Base-by-base conservation (phyloP, 2,329 filamentous ascomycete species). In the Colletotrichum euphorbiae region DNA sequence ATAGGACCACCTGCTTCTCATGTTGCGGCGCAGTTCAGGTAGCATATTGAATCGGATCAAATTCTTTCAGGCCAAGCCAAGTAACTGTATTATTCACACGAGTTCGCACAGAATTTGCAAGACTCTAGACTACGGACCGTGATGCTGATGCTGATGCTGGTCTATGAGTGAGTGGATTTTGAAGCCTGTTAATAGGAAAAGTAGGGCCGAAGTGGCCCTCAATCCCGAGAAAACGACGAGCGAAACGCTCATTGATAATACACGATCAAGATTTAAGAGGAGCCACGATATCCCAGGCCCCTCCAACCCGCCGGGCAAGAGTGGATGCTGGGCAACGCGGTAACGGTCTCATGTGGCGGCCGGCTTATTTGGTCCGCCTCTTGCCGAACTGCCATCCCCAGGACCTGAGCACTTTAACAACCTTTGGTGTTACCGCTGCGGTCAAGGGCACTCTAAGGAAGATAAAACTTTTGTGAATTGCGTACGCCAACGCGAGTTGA, bases 361-460 rank as follows among this genome's bases (percentile, higher is more conserved):
- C 51, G 43, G 43, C 45, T 62, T 55, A 69, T 50, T 69, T 69
- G 55, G 54, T 69, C 43, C 67, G 63, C 57, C 69, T 64, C 83
- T 93, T 97, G 57, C 95, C 95, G 76, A 99, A 96, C 77, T 98
- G 89, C 91, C 93, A 98, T 5, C 96, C 96, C 93, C 95, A 97
- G 12, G 89, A 86, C 71, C 95, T 85, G 31, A 99, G 83, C 12
- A 90, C 88, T 80, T 93, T 97, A 75, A 98, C 96, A n/a, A 98
- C 90, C 80, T 97, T 98, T 1, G 96, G 96, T 8, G 93, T 94
- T 38, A 98, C 85, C 3, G 94, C 95, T 12, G 93, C 94, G 1
- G 96, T 96, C 71, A 98, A 81, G 8, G 96, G 96, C 9, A 99
- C 93, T n/a, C 96, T 89, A 72, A 98, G 80, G 79, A 99, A 97